A percentile compares a stretch with the other conserved stretches of the same genome.
Evolutionary conservation across 441 rosid genomes (phyloP).

Genomic region (Jatropha multifida): DNA sequence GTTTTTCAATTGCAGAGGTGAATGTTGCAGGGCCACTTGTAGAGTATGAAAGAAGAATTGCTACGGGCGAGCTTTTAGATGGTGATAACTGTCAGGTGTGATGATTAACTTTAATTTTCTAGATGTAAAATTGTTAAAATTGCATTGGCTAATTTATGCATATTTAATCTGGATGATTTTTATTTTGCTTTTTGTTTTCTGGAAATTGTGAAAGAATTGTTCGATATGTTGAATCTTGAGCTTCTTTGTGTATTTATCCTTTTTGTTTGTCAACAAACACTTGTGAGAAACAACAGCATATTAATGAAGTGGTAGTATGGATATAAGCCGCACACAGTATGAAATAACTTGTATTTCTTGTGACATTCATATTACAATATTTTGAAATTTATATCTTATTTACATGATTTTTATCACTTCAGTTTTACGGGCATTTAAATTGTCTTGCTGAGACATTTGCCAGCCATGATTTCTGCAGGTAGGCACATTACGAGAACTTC

Average conservation of each 20-base stretch:
- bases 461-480: constrained; percentile 45
- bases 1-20: constrained; percentile 42
- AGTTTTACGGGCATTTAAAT: neutral
- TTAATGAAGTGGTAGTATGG: neutral
- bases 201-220: neutral
- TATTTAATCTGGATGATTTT: neutral
- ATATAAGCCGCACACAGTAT: neutral
- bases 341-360: neutral
- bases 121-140: neutral
- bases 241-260: neutral
- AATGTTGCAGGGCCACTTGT: constrained; percentile 72
- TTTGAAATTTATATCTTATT: neutral
- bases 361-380: neutral
- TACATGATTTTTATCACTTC: neutral
- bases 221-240: neutral
- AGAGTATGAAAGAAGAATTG: constrained; percentile 85
- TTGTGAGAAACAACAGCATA: neutral
- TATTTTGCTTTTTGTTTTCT: neutral
- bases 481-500: constrained; percentile 82
- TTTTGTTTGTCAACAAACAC: neutral
- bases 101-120: neutral
- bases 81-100: constrained; percentile 87
- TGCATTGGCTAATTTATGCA: neutral
- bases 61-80: constrained; percentile 76
- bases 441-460: constrained; percentile 23